phyloP scores from a whole-genome alignment of 495 filamentous ascomycete species.

The Lasiosphaeris hirsuta region DNA sequence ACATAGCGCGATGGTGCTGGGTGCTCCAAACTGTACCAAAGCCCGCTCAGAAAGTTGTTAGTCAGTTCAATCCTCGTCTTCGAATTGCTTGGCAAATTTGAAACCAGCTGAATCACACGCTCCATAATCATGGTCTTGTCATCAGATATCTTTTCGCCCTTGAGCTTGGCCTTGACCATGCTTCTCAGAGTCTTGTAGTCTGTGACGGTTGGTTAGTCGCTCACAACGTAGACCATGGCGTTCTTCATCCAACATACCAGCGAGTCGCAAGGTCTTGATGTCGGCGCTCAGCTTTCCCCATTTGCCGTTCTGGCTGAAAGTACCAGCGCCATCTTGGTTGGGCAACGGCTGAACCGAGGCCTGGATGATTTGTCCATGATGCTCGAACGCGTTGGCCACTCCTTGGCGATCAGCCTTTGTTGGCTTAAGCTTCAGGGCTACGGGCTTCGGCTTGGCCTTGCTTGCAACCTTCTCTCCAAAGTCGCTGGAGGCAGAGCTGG shows the following conservation, averaged over 20 bases:
- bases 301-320: slow-evolving; percentile 32
- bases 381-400: slow-evolving; percentile 52
- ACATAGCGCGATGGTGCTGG: slow-evolving; percentile 52
- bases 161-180: slow-evolving; percentile 37
- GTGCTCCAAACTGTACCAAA: slow-evolving; percentile 63
- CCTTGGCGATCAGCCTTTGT: slow-evolving; percentile 37
- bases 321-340: slow-evolving; percentile 61
- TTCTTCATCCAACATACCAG: slow-evolving; percentile 27
- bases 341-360: slow-evolving; percentile 64
- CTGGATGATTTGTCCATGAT: slow-evolving; percentile 62
- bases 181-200: slow-evolving; percentile 40
- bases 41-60: slow-evolving; percentile 64
- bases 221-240: not conserved
- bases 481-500: slow-evolving; percentile 4
- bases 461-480: slow-evolving; percentile 20
- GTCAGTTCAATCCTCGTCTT: slow-evolving; percentile 63
- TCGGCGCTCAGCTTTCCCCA: slow-evolving; percentile 60
- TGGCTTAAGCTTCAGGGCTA: slow-evolving; percentile 13
- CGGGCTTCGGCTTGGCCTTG: slow-evolving; percentile 24
- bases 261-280: slow-evolving; percentile 50
- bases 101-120: slow-evolving; percentile 70
- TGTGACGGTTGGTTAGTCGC: slow-evolving; percentile 14
- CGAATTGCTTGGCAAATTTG: slow-evolving; percentile 59
- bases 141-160: slow-evolving; percentile 54
- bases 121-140: slow-evolving; percentile 85